Conservation (phyloP, 202 grass and related monocot genomes). For the Zoysia matrella region DNA sequence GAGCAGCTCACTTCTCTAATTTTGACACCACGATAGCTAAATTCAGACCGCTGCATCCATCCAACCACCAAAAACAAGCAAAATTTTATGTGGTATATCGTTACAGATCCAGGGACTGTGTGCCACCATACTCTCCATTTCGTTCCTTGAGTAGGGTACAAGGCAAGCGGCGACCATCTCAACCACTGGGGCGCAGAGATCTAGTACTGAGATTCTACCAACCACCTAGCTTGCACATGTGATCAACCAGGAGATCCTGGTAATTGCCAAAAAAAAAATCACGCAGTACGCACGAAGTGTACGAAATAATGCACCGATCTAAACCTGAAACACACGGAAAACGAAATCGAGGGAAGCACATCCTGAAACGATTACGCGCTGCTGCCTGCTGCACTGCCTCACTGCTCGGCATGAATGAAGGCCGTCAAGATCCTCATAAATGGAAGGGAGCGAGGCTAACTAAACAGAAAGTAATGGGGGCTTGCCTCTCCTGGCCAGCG, state of each 20-base stretch:
- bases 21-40: neutral
- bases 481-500: conserved; percentile 75
- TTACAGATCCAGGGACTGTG: conserved; percentile 14
- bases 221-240: conserved; percentile 3
- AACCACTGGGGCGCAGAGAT: conserved; percentile 41
- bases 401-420: neutral
- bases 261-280: too few relatives aligned
- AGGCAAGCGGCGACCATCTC: conserved; percentile 13
- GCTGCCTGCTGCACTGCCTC: neutral
- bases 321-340: neutral
- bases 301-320: neutral
- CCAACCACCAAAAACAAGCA: neutral
- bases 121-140: neutral
- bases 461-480: neutral
- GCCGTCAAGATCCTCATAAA: neutral
- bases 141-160: conserved; percentile 25
- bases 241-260: neutral
- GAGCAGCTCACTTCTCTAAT: neutral
- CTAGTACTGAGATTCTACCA: conserved; percentile 7
- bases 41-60: neutral
- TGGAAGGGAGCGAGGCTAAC: neutral
- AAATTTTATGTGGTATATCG: neutral
- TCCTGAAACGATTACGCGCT: neutral
- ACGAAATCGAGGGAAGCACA: neutral
- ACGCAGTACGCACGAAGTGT: neutral